These are phyloP conservation scores for Ambrosia artemisiifolia DNA, from an alignment of 129 eudicot species.

Conservation along the genomic window DNA sequence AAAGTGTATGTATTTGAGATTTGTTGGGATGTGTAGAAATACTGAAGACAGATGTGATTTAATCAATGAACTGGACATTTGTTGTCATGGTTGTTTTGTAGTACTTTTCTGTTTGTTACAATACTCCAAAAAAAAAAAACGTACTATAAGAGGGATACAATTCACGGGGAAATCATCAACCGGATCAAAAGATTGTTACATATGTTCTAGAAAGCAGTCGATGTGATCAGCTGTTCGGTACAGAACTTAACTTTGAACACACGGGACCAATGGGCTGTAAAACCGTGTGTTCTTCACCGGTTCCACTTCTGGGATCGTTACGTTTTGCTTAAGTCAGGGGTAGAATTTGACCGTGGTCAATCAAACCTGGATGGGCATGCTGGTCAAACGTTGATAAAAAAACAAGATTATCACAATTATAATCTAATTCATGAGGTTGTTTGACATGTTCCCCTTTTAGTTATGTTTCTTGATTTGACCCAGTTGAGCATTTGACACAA, in stretches of 20 bases:
- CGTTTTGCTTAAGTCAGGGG: background rate
- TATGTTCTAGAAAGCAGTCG: constrained; percentile 4
- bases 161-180: too few relatives aligned
- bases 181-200: constrained; percentile 8
- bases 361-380: constrained; percentile 17
- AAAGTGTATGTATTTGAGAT: background rate
- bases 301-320: background rate
- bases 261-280: background rate
- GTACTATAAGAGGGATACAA: too few relatives aligned
- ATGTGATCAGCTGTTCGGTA: background rate
- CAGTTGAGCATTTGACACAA: background rate
- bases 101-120: background rate
- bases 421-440: too few relatives aligned
- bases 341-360: constrained; percentile 5
- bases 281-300: background rate
- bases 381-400: constrained; percentile 6
- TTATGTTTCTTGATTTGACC: background rate
- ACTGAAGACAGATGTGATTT: background rate
- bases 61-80: background rate
- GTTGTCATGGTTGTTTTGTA: constrained; percentile 10
- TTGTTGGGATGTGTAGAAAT: background rate
- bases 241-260: constrained; percentile 3
- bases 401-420: too few relatives aligned
- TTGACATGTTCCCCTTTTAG: too few relatives aligned
- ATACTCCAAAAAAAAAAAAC: constrained; percentile 11